A percentile compares a stretch with the other conserved stretches of the same genome.
Evolutionary conservation across 805 yeast species (phyloP).

Genomic region (Peterozyma toletana): DNA sequence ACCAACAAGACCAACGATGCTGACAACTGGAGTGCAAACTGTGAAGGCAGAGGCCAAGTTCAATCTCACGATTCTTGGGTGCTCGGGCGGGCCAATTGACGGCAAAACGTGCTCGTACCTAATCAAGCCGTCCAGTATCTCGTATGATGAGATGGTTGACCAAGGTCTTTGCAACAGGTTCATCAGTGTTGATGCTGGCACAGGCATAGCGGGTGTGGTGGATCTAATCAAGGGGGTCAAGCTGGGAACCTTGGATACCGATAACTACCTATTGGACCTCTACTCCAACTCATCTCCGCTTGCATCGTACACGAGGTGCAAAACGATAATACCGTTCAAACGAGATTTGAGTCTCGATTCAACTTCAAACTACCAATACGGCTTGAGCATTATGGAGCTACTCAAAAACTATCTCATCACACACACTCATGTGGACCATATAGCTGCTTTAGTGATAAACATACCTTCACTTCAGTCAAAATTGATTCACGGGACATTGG

Average conservation of each 20-base stretch:
- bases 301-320: conserved; percentile 19
- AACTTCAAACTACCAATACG: conserved; percentile 9
- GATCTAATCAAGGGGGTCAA: conserved; percentile 22
- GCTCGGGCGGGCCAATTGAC: conserved; percentile 82
- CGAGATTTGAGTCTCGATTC: background rate
- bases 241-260: background rate
- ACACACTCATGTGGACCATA: conserved; percentile 84
- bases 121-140: conserved; percentile 43
- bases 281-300: conserved; percentile 25
- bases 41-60: conserved; percentile 19
- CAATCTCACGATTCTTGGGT: conserved; percentile 65
- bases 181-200: conserved; percentile 73
- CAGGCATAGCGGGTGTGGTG: conserved; percentile 52
- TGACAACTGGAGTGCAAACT: no score
- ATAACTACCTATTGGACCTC: conserved; percentile 13
- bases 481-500: conserved; percentile 42
- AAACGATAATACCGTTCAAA: conserved; percentile 20
- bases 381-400: conserved; percentile 21
- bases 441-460: conserved; percentile 61
- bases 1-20: no score
- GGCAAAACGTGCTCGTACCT: conserved; percentile 62
- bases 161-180: conserved; percentile 25
- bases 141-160: conserved; percentile 30
- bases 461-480: conserved; percentile 51
- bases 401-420: conserved; percentile 50